Base-by-base conservation (phyloP, 805 yeast species). In the Geotrichum ghanense region DNA sequence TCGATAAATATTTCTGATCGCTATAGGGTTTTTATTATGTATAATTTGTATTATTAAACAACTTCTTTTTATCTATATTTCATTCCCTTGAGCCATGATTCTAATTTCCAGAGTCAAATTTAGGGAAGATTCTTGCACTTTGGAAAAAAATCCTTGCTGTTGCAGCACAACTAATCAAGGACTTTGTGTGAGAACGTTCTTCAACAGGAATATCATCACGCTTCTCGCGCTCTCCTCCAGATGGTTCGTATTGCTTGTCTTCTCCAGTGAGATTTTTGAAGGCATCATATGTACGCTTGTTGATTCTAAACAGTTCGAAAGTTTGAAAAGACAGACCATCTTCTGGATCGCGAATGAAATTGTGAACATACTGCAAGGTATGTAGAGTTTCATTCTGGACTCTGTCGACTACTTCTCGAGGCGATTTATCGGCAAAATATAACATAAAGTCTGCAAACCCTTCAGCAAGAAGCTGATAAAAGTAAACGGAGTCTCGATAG, bases 91-190 rank as follows among this genome's bases (percentile, higher is more conserved):
- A n/a, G n/a, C n/a, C n/a, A n/a, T n/a, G n/a, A n/a, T n/a, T n/a
- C n/a, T n/a, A n/a, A n/a, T n/a, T n/a, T n/a, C n/a, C n/a, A n/a
- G n/a, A n/a, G n/a, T n/a, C n/a, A n/a, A n/a, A n/a, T n/a, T n/a
- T n/a, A n/a, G n/a, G 75, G 3, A 69, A 63, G 1, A 78, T 64
- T 53, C 86, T 67, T 4, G 81, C 85, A 35, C 79, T 79, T 61
- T 80, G 84, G 63, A 79, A 75, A 63, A 79, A 80, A 3, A 76
- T 71, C 55, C 86, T 71, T 3, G 86, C 85, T 7, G 86, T 87
- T 14, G 83, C 67, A 14, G 76, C 86, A 43, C 70, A 67, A 2
- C 80, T 81, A 66, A 81, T 79, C 55, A 81, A 65, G 42, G 76
- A 71, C 58, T 78, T 74, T 43, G 66, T 71, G 49, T 68, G 53